phyloP scores from a whole-genome alignment of 2,329 filamentous ascomycete genomes.

The Colletotrichum theobromicola region DNA sequence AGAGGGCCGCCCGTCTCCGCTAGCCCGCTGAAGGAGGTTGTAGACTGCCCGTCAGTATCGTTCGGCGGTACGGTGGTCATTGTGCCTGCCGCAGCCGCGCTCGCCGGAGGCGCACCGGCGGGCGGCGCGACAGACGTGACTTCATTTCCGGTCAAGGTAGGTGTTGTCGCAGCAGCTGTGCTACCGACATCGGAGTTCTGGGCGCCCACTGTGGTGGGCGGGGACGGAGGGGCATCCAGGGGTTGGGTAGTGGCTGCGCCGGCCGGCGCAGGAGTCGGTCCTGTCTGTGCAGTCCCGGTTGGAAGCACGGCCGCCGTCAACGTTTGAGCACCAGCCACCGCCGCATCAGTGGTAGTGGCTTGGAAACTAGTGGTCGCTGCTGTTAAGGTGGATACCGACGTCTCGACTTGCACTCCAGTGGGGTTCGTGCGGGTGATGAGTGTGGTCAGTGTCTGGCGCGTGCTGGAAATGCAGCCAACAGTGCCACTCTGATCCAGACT shows the following conservation, averaged over 20 bases:
- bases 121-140: background rate
- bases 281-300: background rate
- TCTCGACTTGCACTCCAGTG: background rate
- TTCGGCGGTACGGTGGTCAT: background rate
- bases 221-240: background rate
- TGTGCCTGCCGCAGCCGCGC: background rate
- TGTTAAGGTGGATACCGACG: background rate
- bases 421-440: background rate
- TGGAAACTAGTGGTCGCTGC: background rate
- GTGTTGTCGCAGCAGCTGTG: background rate
- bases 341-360: background rate
- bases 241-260: background rate
- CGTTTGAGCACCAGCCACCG: background rate
- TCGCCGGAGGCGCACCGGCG: background rate
- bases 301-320: background rate
- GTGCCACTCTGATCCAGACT: background rate
- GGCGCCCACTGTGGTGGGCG: background rate
- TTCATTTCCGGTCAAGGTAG: background rate
- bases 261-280: background rate
- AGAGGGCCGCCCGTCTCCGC: background rate
- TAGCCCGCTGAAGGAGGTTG: background rate
- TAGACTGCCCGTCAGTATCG: background rate
- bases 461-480: background rate
- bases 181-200: background rate
- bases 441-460: background rate